Conservation (phyloP, 1,284 basidiomycete species). For the Ustilago sp. region DNA sequence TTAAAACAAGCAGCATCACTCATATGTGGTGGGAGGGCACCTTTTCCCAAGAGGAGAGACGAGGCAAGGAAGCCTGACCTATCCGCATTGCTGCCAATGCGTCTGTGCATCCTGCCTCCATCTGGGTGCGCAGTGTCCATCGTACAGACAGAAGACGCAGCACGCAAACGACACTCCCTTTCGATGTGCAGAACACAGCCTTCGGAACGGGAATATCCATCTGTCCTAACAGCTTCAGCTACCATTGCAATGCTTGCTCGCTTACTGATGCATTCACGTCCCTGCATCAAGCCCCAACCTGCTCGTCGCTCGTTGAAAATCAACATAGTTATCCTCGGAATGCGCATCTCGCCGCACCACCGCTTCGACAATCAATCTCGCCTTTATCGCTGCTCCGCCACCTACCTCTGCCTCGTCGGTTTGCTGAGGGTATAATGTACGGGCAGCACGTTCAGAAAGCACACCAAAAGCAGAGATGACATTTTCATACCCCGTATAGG, state of each 20-base stretch:
- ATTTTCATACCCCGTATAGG: conserved; percentile 39
- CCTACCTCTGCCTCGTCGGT: background rate
- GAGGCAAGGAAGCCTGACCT: too few relatives aligned
- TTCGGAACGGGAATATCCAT: too few relatives aligned
- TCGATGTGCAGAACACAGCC: too few relatives aligned
- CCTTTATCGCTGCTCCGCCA: background rate
- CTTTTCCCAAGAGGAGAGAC: too few relatives aligned
- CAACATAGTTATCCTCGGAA: conserved; percentile 20
- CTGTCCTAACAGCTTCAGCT: background rate
- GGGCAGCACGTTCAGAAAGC: conserved; percentile 37
- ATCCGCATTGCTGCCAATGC: too few relatives aligned
- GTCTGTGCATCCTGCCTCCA: too few relatives aligned
- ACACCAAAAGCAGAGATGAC: conserved; percentile 41
- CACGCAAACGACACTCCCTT: too few relatives aligned
- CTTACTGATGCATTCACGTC: background rate
- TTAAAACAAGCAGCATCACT: too few relatives aligned
- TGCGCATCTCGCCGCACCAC: conserved; percentile 26
- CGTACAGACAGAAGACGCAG: too few relatives aligned
- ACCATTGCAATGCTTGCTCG: background rate
- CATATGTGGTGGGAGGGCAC: too few relatives aligned
- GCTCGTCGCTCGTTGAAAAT: conserved; percentile 15
- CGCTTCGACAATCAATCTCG: conserved; percentile 44
- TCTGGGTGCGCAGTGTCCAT: too few relatives aligned
- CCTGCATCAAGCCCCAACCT: conserved; percentile 6
- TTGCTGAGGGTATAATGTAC: conserved; percentile 10